phyloP scores from a whole-genome alignment of 129 eudicot species.

The Ambrosia artemisiifolia region DNA sequence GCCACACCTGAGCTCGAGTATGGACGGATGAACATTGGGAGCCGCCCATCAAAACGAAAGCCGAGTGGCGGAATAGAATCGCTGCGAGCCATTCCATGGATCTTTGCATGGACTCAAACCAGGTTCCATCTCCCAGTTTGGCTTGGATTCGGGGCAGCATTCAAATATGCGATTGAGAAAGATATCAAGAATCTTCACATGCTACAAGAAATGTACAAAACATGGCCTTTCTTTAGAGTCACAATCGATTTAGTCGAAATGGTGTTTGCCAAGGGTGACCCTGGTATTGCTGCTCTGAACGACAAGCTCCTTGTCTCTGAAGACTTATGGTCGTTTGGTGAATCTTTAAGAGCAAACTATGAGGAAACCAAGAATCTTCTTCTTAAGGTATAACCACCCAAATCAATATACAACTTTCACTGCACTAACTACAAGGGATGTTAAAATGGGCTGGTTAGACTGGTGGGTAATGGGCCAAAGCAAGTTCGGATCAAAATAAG shows the following conservation, averaged over 20 bases:
- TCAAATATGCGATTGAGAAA: conserved; percentile 58
- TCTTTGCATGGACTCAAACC: conserved; percentile 98
- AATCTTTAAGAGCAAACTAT: conserved; percentile 58
- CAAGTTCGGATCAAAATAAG: background rate
- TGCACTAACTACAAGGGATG: background rate
- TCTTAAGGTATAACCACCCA: conserved; percentile 59
- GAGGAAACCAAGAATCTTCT: conserved; percentile 78
- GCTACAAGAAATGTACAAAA: conserved; percentile 89
- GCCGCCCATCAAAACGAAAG: conserved; percentile 95
- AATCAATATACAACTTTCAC: background rate
- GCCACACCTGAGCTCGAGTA: conserved; percentile 98
- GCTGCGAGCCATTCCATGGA: conserved; percentile 98
- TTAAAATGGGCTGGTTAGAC: background rate
- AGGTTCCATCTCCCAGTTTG: conserved; percentile 98
- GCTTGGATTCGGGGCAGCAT: conserved; percentile 99
- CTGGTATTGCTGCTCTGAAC: conserved; percentile 78
- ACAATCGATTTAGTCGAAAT: conserved; percentile 92
- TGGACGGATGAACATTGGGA: conserved; percentile 97
- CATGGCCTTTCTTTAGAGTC: conserved; percentile 98
- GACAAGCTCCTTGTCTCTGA: conserved; percentile 90
- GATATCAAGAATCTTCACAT: conserved; percentile 64
- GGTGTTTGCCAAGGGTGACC: conserved; percentile 99
- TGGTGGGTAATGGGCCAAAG: background rate
- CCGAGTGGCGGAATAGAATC: conserved; percentile 98
- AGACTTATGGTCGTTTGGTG: conserved; percentile 83